Base-by-base conservation (phyloP, 2,329 filamentous ascomycete genomes). In the Neophaeococcomyces aloes region DNA sequence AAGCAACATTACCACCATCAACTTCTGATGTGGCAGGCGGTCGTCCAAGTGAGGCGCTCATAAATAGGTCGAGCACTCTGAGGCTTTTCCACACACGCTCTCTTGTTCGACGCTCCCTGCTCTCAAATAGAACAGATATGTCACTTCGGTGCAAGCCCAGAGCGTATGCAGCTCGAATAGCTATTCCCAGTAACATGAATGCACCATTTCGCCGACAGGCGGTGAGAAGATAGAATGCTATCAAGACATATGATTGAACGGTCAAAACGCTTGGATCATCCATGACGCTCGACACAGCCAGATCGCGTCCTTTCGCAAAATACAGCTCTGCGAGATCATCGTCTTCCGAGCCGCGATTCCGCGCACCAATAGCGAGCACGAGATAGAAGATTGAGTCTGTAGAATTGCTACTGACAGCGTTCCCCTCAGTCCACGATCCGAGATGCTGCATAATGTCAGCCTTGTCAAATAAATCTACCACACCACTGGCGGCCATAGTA, bases 51-150 rank as follows among this genome's bases (percentile, higher is more conserved):
- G 68, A 64, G 18, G 66, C 69, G 49, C 69, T 72, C 47, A 74
- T 66, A 29, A 71, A 69, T 41, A 72, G 58, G 45, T 74, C 71
- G 38, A 72, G 63, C 41, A 72, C 66, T 2, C 70, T 65, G 4
- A 74, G 57, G 49, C 69, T 72, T 53, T 70, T 73, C 70, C 70
- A 74, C 15, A 72, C 67, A 2, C 69, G 63, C 48, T 72, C 68
- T 44, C 70, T 58, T 4, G 65, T 61, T 21, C 59, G 52, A 39
- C 62, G 60, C 34, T 67, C 64, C 2, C 62, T 55, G 1, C 55
- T 53, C 23, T 68, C 69, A 48, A 71, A 73, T 1, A 70, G 62
- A 21, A 67, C 67, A 45, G 71, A 72, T 10, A 71, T 69, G 52
- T 73, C 70, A 21, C 65, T 70, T 4, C 70, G 59, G 50, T 74